Base-by-base conservation (phyloP, 2,329 filamentous ascomycete genomes). In the Dactylellina sp. region DNA sequence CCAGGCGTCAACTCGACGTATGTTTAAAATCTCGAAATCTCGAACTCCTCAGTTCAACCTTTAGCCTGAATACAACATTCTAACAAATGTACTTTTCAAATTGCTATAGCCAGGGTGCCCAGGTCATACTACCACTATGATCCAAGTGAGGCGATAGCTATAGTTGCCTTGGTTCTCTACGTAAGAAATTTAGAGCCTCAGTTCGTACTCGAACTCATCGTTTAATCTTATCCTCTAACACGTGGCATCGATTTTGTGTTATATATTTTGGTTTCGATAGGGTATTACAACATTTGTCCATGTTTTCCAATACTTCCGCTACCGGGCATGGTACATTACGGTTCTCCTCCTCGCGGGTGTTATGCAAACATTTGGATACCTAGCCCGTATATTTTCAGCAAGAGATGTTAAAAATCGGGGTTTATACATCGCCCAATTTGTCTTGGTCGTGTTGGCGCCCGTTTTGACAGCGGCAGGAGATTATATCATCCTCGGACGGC, bases 391-490 rank as follows among this genome's bases (percentile, higher is more conserved):
- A 7, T 71, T 77, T n/a, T 77, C 75, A 1, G 63, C 70, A n/a
- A 53, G 62, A 18, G 61, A 77, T 44, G 72, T 76, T 7, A 47
- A 42, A n/a, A 75, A 68, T 40, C 56, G 76, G 18, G 71, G 71
- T 18, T 39, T 80, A 12, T 81, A 78, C 49, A 77, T 79, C 9
- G 63, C 70, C 0, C 78, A 80, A 35, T 80, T 78, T 44, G 37
- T 76, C 1, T 53, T 80, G 16, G 77, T 80, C 32, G 75, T 80
- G n/a, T 64, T 81, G 11, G 78, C 79, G 0, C 80, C 79, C 0
- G 78, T 80, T 7, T 64, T 80, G 22, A 80, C 80, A 63, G 80
- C 80, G 0, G 79, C 79, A 2, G 79, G 72, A 28, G 78, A 77
- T 37, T 81, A 80, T 53, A 74, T 81, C 25, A 62, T 80, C 14